phyloP scores from a whole-genome alignment of 495 filamentous ascomycete species.

The Aeminium ludgeri region DNA sequence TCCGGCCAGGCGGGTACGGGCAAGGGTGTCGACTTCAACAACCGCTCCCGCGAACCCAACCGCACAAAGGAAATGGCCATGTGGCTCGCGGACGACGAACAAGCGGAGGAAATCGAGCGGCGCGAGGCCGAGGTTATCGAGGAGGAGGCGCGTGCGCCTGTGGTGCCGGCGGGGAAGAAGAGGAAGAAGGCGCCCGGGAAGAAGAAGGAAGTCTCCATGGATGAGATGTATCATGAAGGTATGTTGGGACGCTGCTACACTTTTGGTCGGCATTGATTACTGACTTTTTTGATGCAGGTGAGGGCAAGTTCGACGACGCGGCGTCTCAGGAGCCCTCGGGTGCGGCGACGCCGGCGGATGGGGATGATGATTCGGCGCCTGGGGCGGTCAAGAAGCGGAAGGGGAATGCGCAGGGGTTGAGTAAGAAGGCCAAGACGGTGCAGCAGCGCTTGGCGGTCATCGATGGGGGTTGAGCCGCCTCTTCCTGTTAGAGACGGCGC shows the following conservation, averaged over 20 bases:
- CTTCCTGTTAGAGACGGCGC: too few relatives aligned
- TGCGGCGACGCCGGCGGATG: constrained; percentile 51
- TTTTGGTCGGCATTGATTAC: neutral
- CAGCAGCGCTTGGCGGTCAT: constrained; percentile 79
- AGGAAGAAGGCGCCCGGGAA: constrained; percentile 34
- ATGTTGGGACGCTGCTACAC: constrained; percentile 28
- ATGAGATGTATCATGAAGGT: constrained; percentile 99
- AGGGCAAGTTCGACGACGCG: constrained; percentile 81
- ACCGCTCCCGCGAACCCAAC: constrained; percentile 75
- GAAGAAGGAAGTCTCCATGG: constrained; percentile 52
- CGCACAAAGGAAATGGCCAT: constrained; percentile 89
- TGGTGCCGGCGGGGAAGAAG: constrained; percentile 46
- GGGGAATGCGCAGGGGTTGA: constrained; percentile 44
- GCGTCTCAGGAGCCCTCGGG: constrained; percentile 58
- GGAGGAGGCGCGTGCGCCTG: constrained; percentile 33
- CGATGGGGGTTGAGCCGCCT: too few relatives aligned
- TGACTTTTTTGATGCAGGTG: constrained; percentile 37
- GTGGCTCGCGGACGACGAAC: constrained; percentile 92
- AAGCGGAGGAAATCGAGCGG: constrained; percentile 76
- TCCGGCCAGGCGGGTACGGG: constrained; percentile 51
- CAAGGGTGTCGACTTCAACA: constrained; percentile 69
- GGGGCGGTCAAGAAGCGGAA: constrained; percentile 39
- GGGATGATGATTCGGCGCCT: constrained; percentile 28
- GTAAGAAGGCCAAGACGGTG: constrained; percentile 73
- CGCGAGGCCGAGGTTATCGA: constrained; percentile 70